Base-by-base conservation (phyloP, 495 filamentous ascomycete genomes). In the Penicillium cinerascens region DNA sequence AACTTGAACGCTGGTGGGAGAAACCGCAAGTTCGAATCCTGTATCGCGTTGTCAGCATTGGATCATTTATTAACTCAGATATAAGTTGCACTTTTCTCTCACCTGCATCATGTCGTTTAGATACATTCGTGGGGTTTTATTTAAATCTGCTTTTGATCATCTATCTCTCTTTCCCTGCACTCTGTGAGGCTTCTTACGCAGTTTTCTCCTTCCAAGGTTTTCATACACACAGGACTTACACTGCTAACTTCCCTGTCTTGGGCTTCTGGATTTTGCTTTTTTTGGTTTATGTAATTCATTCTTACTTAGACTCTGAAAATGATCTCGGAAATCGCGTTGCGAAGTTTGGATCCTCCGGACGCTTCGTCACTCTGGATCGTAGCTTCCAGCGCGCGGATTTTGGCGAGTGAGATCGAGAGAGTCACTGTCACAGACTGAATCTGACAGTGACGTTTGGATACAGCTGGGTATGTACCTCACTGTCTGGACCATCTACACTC, bases 391-490 rank as follows among this genome's bases (percentile, higher is more conserved):
- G 29, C 29, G 3, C 9, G 0, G 2, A 11, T 33, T 33, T 33
- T 33, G 29, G 29, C 13, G 29, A 33, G 29, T 15, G 29, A 33
- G 11, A 8, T 33, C 29, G 11, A 13, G 29, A 33, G 2, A 6
- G 1, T 10, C 29, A 33, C 1, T 33, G 9, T 10, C 13, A 15
- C 10, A 1, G 13, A 29, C 7, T 33, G 29, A 13, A 33, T 13
- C 29, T 33, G 11, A 33, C 29, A 15, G 1, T 3, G 11, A 33
- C 13, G 9, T 10, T 11, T 8, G 4, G 13, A 11, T 13, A 1
- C 16, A 62, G 59, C 6, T 49, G n/a, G 20, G 37, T 11, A 26
- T 23, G 4, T 63, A 56, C 20, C 27, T 39, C 9, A 20, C 25
- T 4, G 18, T 21, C 20, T 56, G 56, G 46, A 47, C 26, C 15